Conservation (phyloP, 192 early-diverging fungal genomes). For the Entophlyctis luteolus region DNA sequence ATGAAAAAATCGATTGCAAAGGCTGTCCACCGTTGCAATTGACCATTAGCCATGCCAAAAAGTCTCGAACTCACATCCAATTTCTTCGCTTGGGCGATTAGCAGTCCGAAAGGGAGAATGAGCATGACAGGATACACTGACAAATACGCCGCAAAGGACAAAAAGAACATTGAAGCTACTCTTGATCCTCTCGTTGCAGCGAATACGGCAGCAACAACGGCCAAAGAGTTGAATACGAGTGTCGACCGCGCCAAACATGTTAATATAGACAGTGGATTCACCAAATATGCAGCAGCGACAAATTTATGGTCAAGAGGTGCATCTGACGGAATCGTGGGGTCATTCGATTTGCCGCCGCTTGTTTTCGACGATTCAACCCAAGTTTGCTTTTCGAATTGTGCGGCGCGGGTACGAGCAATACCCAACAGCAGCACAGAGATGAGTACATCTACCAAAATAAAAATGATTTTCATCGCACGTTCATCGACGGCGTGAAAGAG, state of each 20-base stretch:
- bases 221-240: slow-evolving; percentile 68
- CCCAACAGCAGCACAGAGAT: background rate
- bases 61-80: background rate
- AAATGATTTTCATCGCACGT: slow-evolving; percentile 54
- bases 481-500: slow-evolving; percentile 67
- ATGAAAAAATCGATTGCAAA: slow-evolving; percentile 13
- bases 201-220: slow-evolving; percentile 69
- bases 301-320: slow-evolving; percentile 40
- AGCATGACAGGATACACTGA: slow-evolving; percentile 86
- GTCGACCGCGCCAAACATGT: slow-evolving; percentile 75
- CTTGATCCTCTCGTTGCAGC: slow-evolving; percentile 58
- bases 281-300: slow-evolving; percentile 57
- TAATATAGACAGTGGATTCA: slow-evolving; percentile 79
- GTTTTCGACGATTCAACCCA: background rate
- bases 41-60: background rate
- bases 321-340: slow-evolving; percentile 36
- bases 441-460: slow-evolving; percentile 31
- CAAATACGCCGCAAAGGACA: slow-evolving; percentile 79
- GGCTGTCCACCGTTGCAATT: slow-evolving; percentile 17
- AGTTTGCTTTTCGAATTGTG: background rate
- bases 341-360: slow-evolving; percentile 16
- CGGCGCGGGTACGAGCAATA: background rate
- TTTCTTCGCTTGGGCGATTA: slow-evolving; percentile 36
- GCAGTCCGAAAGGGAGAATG: slow-evolving; percentile 53
- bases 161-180: slow-evolving; percentile 59